Percentiles rank a stretch among this genome's conserved stretches.
Conservation (phyloP, 129 eudicot genomes). For the Smallanthus sonchifolius region DNA sequence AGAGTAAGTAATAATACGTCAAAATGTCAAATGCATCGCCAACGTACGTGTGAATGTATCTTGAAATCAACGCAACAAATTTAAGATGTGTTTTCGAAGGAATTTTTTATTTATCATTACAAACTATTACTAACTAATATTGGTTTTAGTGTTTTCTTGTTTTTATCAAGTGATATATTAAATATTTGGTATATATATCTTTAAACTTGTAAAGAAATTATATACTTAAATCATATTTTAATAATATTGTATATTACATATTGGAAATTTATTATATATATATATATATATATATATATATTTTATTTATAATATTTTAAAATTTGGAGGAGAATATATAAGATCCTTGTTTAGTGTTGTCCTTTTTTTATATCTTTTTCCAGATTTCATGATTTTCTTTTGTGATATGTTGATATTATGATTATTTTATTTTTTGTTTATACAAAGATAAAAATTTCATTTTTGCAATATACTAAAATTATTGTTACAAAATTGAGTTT, state of each 20-base stretch:
- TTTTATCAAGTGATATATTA: not conserved
- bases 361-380: too few species aligned
- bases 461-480: not conserved
- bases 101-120: not conserved
- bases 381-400: too few species aligned
- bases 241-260: too few species aligned
- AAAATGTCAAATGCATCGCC: not conserved
- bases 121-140: not conserved
- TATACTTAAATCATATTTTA: too few species aligned
- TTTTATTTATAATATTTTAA: too few species aligned
- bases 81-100: not conserved
- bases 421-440: too few species aligned
- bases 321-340: too few species aligned
- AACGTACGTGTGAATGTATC: not conserved
- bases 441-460: not conserved
- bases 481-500: not conserved
- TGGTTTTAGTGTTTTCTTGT: not conserved
- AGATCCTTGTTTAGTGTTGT: too few species aligned
- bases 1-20: too few species aligned
- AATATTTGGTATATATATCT: not conserved
- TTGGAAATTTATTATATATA: too few species aligned
- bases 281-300: too few species aligned
- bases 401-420: not conserved
- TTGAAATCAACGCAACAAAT: not conserved
- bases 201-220: not conserved